phyloP scores from a whole-genome alignment of 2,329 filamentous ascomycete species.

The Colletotrichum tanaceti region DNA sequence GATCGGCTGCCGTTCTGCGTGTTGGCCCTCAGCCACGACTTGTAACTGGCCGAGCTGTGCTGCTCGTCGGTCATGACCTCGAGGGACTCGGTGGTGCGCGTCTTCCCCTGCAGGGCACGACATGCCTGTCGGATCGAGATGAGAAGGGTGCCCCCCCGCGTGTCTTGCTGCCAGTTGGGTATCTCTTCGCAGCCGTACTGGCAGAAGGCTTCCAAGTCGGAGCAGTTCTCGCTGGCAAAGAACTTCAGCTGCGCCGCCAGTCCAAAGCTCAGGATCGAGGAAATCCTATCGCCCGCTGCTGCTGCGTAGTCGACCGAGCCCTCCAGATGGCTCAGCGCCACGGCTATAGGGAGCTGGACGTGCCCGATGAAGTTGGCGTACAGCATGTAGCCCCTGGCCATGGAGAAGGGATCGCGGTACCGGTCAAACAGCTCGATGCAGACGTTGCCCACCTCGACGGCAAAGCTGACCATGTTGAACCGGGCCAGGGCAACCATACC shows the following conservation, averaged over 20 bases:
- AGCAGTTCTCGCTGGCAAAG: slow-evolving; percentile 75
- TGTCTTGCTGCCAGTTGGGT: slow-evolving; percentile 76
- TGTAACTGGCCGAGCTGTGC: slow-evolving; percentile 70
- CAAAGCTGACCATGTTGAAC: slow-evolving; percentile 77
- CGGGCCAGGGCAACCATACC: slow-evolving; percentile 74
- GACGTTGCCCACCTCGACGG: slow-evolving; percentile 71
- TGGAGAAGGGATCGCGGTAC: slow-evolving; percentile 72
- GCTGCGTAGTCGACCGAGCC: slow-evolving; percentile 74
- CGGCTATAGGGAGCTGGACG: slow-evolving; percentile 70
- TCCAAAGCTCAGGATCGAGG: slow-evolving; percentile 78
- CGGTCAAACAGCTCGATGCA: slow-evolving; percentile 73
- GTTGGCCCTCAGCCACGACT: slow-evolving; percentile 65
- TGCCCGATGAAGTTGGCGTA: slow-evolving; percentile 79
- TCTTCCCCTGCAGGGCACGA: slow-evolving; percentile 81
- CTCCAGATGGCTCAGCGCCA: slow-evolving; percentile 71
- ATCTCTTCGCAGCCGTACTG: slow-evolving; percentile 80
- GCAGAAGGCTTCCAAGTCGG: slow-evolving; percentile 77
- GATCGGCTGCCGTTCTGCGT: slow-evolving; percentile 72
- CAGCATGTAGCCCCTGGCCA: slow-evolving; percentile 76
- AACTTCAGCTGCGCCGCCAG: slow-evolving; percentile 74
- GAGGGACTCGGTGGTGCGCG: slow-evolving; percentile 60
- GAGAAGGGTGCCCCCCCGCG: slow-evolving; percentile 77
- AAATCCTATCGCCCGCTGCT: slow-evolving; percentile 75
- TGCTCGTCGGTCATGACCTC: slow-evolving; percentile 75
- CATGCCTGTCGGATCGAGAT: slow-evolving; percentile 74